A percentile compares a stretch with the other conserved stretches of the same genome.
Conservation (phyloP, 2,329 filamentous ascomycete genomes). For the Fusarium sp. region DNA sequence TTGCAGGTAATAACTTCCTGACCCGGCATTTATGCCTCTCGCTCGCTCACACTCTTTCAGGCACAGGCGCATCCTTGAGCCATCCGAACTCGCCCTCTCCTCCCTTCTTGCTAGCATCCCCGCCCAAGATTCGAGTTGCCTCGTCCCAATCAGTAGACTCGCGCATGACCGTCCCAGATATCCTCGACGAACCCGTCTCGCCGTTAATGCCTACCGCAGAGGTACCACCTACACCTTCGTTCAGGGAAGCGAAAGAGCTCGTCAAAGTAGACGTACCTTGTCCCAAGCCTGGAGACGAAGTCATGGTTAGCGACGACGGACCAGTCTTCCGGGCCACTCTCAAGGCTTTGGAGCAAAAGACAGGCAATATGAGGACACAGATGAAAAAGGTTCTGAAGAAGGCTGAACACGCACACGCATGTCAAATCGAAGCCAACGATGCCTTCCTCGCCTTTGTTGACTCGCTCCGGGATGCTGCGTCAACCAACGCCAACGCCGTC, state of each 20-base stretch:
- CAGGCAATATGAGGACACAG: constrained; percentile 86
- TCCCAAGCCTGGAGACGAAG: constrained; percentile 84
- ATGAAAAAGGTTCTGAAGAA: constrained; percentile 97
- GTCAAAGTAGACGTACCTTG: constrained; percentile 90
- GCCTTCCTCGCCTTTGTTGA: constrained; percentile 83
- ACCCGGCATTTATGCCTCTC: constrained; percentile 1
- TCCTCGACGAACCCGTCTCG: constrained; percentile 64
- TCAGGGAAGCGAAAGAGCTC: constrained; percentile 52
- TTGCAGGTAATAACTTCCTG: constrained; percentile 68
- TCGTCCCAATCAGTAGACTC: constrained; percentile 88
- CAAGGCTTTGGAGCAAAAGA: constrained; percentile 95
- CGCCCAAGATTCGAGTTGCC: constrained; percentile 80
- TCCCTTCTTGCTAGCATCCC: constrained; percentile 74
- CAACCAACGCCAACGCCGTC: constrained; percentile 94
- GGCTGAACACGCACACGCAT: constrained; percentile 84
- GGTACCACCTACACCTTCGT: constrained; percentile 40
- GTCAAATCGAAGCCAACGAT: constrained; percentile 85
- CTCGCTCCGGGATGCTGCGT: constrained; percentile 83
- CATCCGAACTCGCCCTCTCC: constrained; percentile 73
- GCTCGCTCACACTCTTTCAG: constrained; percentile 47
- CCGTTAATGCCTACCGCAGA: constrained; percentile 56
- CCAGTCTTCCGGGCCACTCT: constrained; percentile 96
- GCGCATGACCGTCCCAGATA: constrained; percentile 75
- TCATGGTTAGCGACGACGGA: constrained; percentile 85
- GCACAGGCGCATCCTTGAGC: constrained; percentile 55